Base-by-base conservation (phyloP, 2,329 filamentous ascomycete species). In the Arthrinium puccinioides region DNA sequence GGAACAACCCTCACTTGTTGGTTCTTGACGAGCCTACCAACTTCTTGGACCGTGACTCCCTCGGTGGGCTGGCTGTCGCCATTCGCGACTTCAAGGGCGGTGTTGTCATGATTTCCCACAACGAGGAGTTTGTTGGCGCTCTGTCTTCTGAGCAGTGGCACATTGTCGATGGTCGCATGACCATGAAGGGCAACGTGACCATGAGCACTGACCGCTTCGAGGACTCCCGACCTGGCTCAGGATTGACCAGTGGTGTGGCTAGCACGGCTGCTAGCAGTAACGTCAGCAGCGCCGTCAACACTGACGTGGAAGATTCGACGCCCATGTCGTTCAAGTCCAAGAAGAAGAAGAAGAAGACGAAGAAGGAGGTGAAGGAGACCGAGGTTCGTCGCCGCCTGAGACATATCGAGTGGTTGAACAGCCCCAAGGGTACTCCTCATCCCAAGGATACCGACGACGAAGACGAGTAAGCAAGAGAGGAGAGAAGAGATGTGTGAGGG, bases 331-430 rank as follows among this genome's bases (percentile, higher is more conserved):
- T 98, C 80, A 79, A 74, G 62, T 73, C 84, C 9, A 79, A 74
- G 64, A 92, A 89, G 76, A 96, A 96, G 87, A 94, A 90, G 80
- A 98, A 98, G 86, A 78, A 92, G 78, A 98, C 92, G 40, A 87
- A 94, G 71, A 88, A 88, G 66, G 88, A 98, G 63, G 51, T 89
- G 59, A 98, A 98, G 76, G 92, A 98, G 62, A 75, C 84, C 15
- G 90, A 97, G 65, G 84, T 84, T 29, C 76, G 94, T 46, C 78
- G 90, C 49, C 76, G 92, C 51, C 69, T 97, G 63, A 79, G 92
- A 53, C 88, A 98, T 64, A 83, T 85, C 51, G 75, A 83, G 59
- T 85, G 84, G 84, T 69, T 94, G 51, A 90, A 87, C 64, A 86
- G 76, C 53, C 84, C 84, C 48, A 88, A 89, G 75, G 87, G 86